Percentiles rank a stretch among this genome's conserved stretches.
Evolutionary conservation across 2,329 filamentous ascomycete species (phyloP).

Genomic region (Cadophora sp.): DNA sequence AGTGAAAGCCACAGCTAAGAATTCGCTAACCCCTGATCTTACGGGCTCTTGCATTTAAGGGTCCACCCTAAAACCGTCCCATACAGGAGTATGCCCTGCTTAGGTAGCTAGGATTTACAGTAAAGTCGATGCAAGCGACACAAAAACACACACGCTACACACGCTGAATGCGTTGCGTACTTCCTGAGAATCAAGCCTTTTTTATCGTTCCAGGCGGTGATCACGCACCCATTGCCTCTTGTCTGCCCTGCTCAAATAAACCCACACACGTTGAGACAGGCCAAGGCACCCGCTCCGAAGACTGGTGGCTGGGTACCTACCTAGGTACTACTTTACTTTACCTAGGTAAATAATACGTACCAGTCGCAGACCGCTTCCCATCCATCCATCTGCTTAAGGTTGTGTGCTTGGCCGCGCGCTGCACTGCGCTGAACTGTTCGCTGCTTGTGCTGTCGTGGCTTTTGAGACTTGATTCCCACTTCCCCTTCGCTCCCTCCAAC

Average conservation of each 20-base stretch:
- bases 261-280: conserved; percentile 1
- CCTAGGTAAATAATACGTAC: not conserved
- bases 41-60: conserved; percentile 11
- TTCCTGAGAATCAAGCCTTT: not conserved
- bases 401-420: conserved; percentile 8
- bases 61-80: conserved; percentile 3
- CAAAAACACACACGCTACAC: not conserved
- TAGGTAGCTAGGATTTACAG: conserved; percentile 4
- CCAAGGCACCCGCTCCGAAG: not conserved
- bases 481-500: conserved; percentile 3
- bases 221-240: conserved; percentile 2
- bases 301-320: not conserved
- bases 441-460: conserved; percentile 20
- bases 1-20: conserved; percentile 14
- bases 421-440: not conserved
- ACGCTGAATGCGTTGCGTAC: conserved; percentile 6
- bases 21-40: conserved; percentile 9
- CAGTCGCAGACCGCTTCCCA: conserved; percentile 7
- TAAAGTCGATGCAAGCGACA: conserved; percentile 6
- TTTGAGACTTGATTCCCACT: conserved; percentile 18
- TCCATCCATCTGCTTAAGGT: too few species aligned
- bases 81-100: too few species aligned
- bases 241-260: not conserved
- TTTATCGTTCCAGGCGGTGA: conserved; percentile 8
- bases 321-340: too few species aligned